Evolutionary conservation across 768 basidiomycete species (phyloP).

Genomic region (Coprinellus micaceus): DNA sequence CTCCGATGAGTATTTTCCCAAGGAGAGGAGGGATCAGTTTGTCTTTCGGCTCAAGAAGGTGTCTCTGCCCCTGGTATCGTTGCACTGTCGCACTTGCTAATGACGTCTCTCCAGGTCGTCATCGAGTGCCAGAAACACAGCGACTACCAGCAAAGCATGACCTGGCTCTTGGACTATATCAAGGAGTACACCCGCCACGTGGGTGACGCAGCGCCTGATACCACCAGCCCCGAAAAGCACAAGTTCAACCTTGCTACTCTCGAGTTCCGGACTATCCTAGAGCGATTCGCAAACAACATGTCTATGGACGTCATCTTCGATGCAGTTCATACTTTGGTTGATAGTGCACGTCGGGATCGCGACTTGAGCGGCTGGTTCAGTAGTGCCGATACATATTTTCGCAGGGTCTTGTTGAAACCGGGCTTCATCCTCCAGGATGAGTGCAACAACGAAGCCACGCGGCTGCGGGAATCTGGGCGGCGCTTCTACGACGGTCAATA

Average conservation of each 20-base stretch:
- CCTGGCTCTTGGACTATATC: constrained; percentile 65
- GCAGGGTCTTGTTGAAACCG: constrained; percentile 72
- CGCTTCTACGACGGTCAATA: constrained; percentile 69
- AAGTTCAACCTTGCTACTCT: constrained; percentile 51
- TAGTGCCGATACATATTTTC: constrained; percentile 57
- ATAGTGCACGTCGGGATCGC: constrained; percentile 71
- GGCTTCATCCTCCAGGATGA: constrained; percentile 82
- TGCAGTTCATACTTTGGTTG: constrained; percentile 65
- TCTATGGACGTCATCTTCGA: constrained; percentile 67
- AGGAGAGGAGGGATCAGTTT: constrained; percentile 88
- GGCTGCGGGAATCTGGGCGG: constrained; percentile 68
- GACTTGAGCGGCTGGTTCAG: constrained; percentile 74
- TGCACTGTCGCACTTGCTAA: background rate
- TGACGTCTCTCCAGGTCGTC: constrained; percentile 52
- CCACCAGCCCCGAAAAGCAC: constrained; percentile 19
- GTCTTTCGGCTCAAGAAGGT: constrained; percentile 94
- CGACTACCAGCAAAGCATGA: constrained; percentile 79
- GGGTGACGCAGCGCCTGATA: too few relatives aligned
- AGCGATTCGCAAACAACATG: constrained; percentile 81
- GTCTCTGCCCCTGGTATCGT: background rate
- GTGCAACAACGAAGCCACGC: constrained; percentile 59
- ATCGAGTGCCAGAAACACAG: constrained; percentile 91
- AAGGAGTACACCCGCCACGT: constrained; percentile 61
- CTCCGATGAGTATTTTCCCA: constrained; percentile 82
- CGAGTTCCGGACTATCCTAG: constrained; percentile 78